Percentiles rank a stretch among this genome's conserved stretches.
Conservation (phyloP, 306 rosid species). For the Vigna trinervia region DNA sequence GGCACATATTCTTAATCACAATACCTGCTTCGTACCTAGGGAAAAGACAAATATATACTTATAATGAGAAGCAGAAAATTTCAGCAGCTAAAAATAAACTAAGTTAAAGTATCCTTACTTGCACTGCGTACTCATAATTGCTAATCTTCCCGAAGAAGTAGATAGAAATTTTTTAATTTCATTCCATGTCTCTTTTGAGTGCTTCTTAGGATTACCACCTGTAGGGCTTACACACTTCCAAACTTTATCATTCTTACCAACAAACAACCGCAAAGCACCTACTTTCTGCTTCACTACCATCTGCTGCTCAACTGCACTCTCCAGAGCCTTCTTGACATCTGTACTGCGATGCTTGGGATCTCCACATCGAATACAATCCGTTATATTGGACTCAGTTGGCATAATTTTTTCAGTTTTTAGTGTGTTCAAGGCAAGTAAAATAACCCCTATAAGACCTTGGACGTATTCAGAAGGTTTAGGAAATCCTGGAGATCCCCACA, state of each 20-base stretch:
- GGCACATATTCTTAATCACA: constrained; percentile 66
- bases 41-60: constrained; percentile 3
- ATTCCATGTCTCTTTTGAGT: constrained; percentile 69
- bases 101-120: constrained; percentile 56
- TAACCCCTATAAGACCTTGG: constrained; percentile 86
- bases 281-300: constrained; percentile 80
- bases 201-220: constrained; percentile 64
- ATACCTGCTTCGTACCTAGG: constrained; percentile 87
- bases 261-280: constrained; percentile 71
- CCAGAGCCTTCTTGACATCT: constrained; percentile 84
- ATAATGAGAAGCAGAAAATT: constrained; percentile 17
- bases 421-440: constrained; percentile 77
- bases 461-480: constrained; percentile 76
- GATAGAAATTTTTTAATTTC: constrained; percentile 60
- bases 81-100: constrained; percentile 38
- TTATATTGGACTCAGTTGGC: constrained; percentile 83
- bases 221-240: constrained; percentile 80
- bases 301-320: constrained; percentile 73
- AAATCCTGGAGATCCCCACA: constrained; percentile 74
- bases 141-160: constrained; percentile 62
- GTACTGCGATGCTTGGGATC: constrained; percentile 76
- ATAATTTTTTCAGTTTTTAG: constrained; percentile 72
- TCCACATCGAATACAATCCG: constrained; percentile 81
- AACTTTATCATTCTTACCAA: constrained; percentile 75
- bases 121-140: constrained; percentile 75